phyloP scores from a whole-genome alignment of 352 stramenopile genomes.

The Phytophthora hibernalis region DNA sequence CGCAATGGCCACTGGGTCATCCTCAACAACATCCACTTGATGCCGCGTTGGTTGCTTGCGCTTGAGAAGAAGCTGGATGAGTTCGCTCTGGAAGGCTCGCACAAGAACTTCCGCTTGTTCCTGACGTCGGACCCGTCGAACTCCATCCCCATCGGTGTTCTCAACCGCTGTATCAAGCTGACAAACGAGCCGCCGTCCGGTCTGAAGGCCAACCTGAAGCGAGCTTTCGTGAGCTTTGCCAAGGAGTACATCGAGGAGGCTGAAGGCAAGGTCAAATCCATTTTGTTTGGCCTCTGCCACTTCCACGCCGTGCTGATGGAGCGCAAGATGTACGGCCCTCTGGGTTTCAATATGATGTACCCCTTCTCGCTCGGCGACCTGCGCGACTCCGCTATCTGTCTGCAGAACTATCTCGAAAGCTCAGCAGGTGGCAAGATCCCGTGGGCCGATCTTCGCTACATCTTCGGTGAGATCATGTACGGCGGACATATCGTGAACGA shows the following conservation, averaged over 20 bases:
- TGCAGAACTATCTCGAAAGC: conserved; percentile 98
- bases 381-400: conserved; percentile 93
- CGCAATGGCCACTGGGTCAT: conserved; percentile 98
- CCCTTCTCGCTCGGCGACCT: conserved; percentile 97
- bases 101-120: conserved; percentile 96
- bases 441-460: conserved; percentile 97
- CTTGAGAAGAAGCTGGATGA: conserved; percentile 98
- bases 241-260: conserved; percentile 97
- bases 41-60: conserved; percentile 95
- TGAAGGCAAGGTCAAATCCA: conserved; percentile 96
- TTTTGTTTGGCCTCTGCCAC: conserved; percentile 97
- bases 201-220: conserved; percentile 97
- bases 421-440: conserved; percentile 94
- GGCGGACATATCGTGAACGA: conserved; percentile 97
- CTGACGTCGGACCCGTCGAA: conserved; percentile 94
- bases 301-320: conserved; percentile 98
- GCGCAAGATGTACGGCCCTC: conserved; percentile 96
- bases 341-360: conserved; percentile 99
- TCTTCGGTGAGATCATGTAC: conserved; percentile 98
- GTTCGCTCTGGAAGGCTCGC: conserved; percentile 93
- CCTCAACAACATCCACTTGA: conserved; percentile 98
- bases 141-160: conserved; percentile 94
- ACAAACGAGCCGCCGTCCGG: conserved; percentile 96
- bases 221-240: conserved; percentile 96
- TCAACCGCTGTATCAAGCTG: conserved; percentile 97